Base-by-base conservation (phyloP, 331 rosid genomes). In the Rosa hybrid region DNA sequence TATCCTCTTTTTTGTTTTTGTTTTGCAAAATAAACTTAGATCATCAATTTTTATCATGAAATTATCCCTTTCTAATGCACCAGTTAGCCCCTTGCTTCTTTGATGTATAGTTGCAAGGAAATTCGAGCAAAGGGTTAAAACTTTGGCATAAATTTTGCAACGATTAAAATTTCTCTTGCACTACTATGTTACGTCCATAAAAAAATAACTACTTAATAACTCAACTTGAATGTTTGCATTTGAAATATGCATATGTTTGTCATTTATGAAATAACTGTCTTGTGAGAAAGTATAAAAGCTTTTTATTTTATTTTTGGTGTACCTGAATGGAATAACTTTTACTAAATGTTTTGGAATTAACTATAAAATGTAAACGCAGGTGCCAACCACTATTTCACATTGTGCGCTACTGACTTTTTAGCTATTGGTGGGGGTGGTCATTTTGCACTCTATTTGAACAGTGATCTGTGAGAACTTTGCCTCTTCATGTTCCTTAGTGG, bases 381-480 rank as follows among this genome's bases (percentile, higher is more conserved):
- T 78, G 91, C 85, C 67, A 95, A 95, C 84, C 94, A 91, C 84
- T 95, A 95, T 85, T 95, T 86, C 91, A 95, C 99, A 7, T 87
- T 91, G 67, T 93, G 99, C 84, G 73, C 90, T 42, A 81, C 86
- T 16, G 91, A 95, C 77, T 91, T 82, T 83, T 84, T 95, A 77
- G 99, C 99, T 23, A 79, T 93, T 30, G 99, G 99, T 51, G 99
- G 97, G 46, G 97, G 98, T 76, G 80, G 94, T 73, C 95, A 91
- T 87, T 93, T 93, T 75, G 99, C 99, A 3, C 90, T 93, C 75
- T 93, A 93, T 84, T 85, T 95, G 90, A 97, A 93, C 74, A 88
- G 91, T 77, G 98, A 95, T 84, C 87, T 95, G 99, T 93, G 87
- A 95, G 98, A 77, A 78, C 68, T 75, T 67, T 68, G 25, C 74